Base-by-base conservation (phyloP, 345 rosid species). In the Gossypium rotundifolium region DNA sequence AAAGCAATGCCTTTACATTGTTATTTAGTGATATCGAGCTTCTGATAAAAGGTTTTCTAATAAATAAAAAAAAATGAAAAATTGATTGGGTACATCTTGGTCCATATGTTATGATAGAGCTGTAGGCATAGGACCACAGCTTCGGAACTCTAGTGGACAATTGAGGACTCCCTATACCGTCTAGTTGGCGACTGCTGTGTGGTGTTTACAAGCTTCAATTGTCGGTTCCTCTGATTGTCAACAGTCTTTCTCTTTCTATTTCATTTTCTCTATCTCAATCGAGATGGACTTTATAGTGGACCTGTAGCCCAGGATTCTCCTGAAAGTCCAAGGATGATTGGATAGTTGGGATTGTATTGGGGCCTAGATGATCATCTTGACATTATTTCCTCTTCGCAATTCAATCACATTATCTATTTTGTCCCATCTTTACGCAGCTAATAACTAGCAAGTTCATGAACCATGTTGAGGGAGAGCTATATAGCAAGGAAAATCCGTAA, bases 111-210 rank as follows among this genome's bases (percentile, higher is more conserved):
- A 23, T 33, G 0, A 45, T 65, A 45, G 70, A 22, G 71, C 38
- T 22, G 71, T 20, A 29, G 52, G 55, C 0, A 16, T 27, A 65
- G 58, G 79, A 79, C 79, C 82, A 75, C 81, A 16, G 18, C 45
- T 59, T 40, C 52, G 29, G 46, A 65, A 70, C 70, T 54, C 16
- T 18, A 10, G 4, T 38, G 82, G 82, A 75, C 82, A 79, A 72
- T 73, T 55, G 22, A 46, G 33, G 60, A 65, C 45, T 40, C 60
- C 13, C 63, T 54, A 22, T 14, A 59, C 74, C 57, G 49, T 65
- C 79, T 75, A 72, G 59, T 65, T 75, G 79, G 73, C 78, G 70
- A 65, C 79, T 63, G 64, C 51, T 52, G 22, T 52, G 44, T 69
- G 66, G 71, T 74, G 71, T 74, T 69, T 69, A 27, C 64, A 61